phyloP scores from a whole-genome alignment of 257 asterid species.

The Solanum lycopersicoides region DNA sequence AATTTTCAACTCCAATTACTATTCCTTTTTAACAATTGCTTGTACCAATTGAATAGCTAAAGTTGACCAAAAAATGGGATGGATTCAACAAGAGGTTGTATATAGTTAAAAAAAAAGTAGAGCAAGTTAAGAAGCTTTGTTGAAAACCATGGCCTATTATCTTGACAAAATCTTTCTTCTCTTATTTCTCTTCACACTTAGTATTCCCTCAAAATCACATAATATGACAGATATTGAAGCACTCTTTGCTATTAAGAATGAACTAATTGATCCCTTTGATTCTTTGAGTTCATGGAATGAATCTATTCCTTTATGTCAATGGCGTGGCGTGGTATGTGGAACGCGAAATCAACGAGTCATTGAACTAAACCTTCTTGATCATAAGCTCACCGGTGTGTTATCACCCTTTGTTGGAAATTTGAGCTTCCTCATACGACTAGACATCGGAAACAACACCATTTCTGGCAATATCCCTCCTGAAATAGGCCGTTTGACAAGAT shows the following conservation, averaged over 20 bases:
- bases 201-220: background rate
- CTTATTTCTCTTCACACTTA: background rate
- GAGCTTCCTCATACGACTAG: background rate
- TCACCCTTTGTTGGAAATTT: background rate
- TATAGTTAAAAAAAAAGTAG: background rate
- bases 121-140: background rate
- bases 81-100: no score
- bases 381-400: background rate
- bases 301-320: background rate
- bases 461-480: background rate
- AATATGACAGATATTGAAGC: background rate
- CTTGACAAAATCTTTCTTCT: background rate
- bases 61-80: no score
- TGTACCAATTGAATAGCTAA: no score
- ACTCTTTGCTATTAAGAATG: background rate
- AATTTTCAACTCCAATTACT: no score
- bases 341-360: background rate
- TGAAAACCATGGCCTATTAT: background rate
- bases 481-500: background rate
- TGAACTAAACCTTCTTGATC: background rate
- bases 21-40: no score
- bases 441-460: background rate
- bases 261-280: background rate
- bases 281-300: background rate
- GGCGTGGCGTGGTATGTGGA: background rate